Base-by-base conservation (phyloP, 1,139 yeast species). In the Zygosaccharomyces sapae region DNA sequence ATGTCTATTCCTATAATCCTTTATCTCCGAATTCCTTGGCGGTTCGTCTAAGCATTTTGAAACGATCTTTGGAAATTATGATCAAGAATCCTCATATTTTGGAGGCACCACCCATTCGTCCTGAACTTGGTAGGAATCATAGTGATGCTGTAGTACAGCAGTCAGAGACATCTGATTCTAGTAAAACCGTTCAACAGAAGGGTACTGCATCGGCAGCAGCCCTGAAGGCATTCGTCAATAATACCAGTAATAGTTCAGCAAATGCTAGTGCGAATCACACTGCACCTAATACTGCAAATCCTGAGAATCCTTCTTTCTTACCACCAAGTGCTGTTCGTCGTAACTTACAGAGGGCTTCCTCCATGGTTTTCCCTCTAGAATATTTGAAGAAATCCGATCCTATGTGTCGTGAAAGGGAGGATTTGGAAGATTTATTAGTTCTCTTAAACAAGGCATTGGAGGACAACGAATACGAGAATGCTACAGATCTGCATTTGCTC, bases 1-100 rank as follows among this genome's bases (percentile, higher is more conserved):
- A 86, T 62, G 85, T 95, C 2, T 87, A 85, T 61, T 85, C 95
- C 0, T 87, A 86, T 64, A 89, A 94, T 4, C 87, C 85, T 50
- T 71, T 86, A 48, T 83, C 94, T 3, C 92, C 89, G 18, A 84
- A 85, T 59, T 83, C 95, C 1, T 67, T 87, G 49, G 87, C 94
- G 0, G 77, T 86, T 46, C 70, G 96, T 47, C 69, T 87, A 51
- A 82, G 83, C 50, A 89, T 86, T 16, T 70, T 87, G 57, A 85
- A 82, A 58, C 70, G 94, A 53, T 83, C 94, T 5, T 68, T 87
- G 44, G 88, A 86, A 61, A 84, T 86, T 30, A 55, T 63, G 47
- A 58, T 62, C 33, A 54, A 58, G 24, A 62, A 63, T 44, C 67
- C 67, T 5, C 48, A 53, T 9, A 55, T 65, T 55, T 48, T 65